These are phyloP conservation scores for Pseudevernia furfuracea DNA, from an alignment of 495 filamentous ascomycete species.

Conservation along the genomic window DNA sequence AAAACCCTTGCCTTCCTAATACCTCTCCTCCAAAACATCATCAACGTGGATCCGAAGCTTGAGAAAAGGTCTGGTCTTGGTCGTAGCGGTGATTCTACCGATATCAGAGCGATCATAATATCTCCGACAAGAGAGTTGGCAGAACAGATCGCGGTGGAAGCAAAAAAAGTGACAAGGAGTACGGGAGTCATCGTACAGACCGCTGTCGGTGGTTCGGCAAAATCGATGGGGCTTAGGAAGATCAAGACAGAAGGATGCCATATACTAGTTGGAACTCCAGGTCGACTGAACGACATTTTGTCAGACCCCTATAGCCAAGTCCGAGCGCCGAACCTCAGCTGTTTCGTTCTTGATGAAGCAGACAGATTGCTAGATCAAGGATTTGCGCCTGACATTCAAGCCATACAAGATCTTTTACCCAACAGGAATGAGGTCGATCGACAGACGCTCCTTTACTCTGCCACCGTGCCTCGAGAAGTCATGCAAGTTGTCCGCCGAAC, in stretches of 20 bases:
- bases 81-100: slow-evolving; percentile 40
- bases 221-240: slow-evolving; percentile 49
- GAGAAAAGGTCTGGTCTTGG: slow-evolving; percentile 33
- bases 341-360: slow-evolving; percentile 90
- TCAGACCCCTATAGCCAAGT: slow-evolving; percentile 58
- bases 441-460: slow-evolving; percentile 90
- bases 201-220: slow-evolving; percentile 84
- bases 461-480: slow-evolving; percentile 80
- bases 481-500: slow-evolving; percentile 63
- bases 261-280: slow-evolving; percentile 83
- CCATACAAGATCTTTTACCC: slow-evolving; percentile 64
- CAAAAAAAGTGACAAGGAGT: slow-evolving; percentile 54
- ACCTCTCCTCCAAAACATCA: slow-evolving; percentile 65
- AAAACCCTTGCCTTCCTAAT: slow-evolving; percentile 81
- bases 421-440: slow-evolving; percentile 51
- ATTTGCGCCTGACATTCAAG: slow-evolving; percentile 67
- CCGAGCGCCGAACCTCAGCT: slow-evolving; percentile 61
- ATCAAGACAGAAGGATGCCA: slow-evolving; percentile 75
- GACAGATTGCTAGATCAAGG: slow-evolving; percentile 88
- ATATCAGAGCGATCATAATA: slow-evolving; percentile 84
- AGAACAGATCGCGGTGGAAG: slow-evolving; percentile 86
- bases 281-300: slow-evolving; percentile 78
- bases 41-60: slow-evolving; percentile 47
- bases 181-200: slow-evolving; percentile 72
- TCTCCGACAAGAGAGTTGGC: slow-evolving; percentile 94